Evolutionary conservation across 2,329 filamentous ascomycete species (phyloP).

Genomic region (Lasiodiplodia sp.): DNA sequence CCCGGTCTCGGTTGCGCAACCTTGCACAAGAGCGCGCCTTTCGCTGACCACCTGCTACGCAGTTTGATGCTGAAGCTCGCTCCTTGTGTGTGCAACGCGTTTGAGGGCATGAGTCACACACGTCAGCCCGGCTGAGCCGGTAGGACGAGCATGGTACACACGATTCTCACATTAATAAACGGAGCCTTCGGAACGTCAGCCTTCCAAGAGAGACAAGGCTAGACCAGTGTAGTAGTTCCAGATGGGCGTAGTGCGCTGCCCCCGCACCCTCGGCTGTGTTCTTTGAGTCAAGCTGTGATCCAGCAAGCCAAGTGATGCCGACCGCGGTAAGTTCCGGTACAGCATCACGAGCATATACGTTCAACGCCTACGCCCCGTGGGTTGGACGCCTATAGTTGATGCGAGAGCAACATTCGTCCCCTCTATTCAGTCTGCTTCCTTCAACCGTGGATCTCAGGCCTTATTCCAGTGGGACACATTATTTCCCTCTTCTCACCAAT

Average conservation of each 20-base stretch:
- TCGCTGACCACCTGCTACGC: constrained; percentile 1
- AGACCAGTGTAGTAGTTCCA: not conserved
- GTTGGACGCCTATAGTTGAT: constrained; percentile 36
- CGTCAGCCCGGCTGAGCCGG: not conserved
- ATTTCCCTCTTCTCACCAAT: not conserved
- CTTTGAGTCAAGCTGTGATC: not conserved
- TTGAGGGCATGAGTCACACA: not conserved
- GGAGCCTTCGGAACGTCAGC: not conserved
- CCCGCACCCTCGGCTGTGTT: not conserved
- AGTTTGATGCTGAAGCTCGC: constrained; percentile 16
- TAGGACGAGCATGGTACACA: constrained; percentile 5
- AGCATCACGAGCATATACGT: constrained; percentile 36
- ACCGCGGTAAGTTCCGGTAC: constrained; percentile 15
- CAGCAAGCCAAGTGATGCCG: not conserved
- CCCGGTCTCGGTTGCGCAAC: not conserved
- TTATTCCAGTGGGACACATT: constrained; percentile 33
- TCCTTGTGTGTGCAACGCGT: constrained; percentile 7
- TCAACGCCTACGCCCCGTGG: constrained; percentile 30
- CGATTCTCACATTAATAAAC: not conserved
- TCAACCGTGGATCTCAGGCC: constrained; percentile 22
- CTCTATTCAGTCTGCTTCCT: constrained; percentile 32
- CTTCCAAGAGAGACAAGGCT: not conserved
- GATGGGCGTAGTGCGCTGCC: not conserved
- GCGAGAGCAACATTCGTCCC: constrained; percentile 32
- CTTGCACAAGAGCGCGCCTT: not conserved